These are phyloP conservation scores for Macrocybe gigantea DNA, from an alignment of 768 basidiomycete species.

Conservation along the genomic window DNA sequence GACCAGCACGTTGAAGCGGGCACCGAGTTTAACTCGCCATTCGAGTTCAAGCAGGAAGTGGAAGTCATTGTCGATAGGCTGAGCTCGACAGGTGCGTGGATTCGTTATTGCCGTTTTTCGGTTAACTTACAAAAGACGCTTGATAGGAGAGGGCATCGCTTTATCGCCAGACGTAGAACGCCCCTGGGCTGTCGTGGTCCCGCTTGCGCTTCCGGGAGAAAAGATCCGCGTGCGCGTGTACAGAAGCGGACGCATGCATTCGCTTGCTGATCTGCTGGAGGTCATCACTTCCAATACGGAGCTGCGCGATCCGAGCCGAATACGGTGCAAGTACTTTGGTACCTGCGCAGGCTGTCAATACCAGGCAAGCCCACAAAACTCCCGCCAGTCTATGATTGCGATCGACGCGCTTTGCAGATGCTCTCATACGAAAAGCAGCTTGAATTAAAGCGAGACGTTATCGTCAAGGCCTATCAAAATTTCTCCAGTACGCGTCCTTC, in stretches of 20 bases:
- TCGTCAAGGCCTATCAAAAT: slow-evolving; percentile 76
- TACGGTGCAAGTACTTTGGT: slow-evolving; percentile 81
- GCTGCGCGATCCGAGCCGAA: slow-evolving; percentile 50
- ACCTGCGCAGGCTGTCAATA: slow-evolving; percentile 92
- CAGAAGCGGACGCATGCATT: slow-evolving; percentile 64
- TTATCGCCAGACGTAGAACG: slow-evolving; percentile 36
- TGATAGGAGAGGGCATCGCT: slow-evolving; percentile 63
- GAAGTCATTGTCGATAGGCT: slow-evolving; percentile 61
- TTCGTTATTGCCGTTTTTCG: neutral
- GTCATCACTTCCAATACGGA: slow-evolving; percentile 57
- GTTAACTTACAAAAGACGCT: slow-evolving; percentile 1
- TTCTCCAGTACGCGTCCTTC: slow-evolving; percentile 50
- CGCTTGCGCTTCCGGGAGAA: slow-evolving; percentile 84
- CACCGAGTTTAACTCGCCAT: slow-evolving; percentile 53
- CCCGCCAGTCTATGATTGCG: neutral
- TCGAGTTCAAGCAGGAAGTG: slow-evolving; percentile 53
- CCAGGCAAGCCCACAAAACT: slow-evolving; percentile 46
- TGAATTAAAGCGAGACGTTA: slow-evolving; percentile 78
- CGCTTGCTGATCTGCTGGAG: slow-evolving; percentile 68
- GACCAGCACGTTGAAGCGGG: slow-evolving; percentile 42
- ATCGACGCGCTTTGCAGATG: slow-evolving; percentile 43
- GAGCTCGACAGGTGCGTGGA: slow-evolving; percentile 51
- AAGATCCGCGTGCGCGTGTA: slow-evolving; percentile 68
- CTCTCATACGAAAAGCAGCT: slow-evolving; percentile 85
- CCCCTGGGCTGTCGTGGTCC: slow-evolving; percentile 80